Evolutionary conservation across 1,139 yeast genomes (phyloP).

Genomic region (Candida mesenterica): DNA sequence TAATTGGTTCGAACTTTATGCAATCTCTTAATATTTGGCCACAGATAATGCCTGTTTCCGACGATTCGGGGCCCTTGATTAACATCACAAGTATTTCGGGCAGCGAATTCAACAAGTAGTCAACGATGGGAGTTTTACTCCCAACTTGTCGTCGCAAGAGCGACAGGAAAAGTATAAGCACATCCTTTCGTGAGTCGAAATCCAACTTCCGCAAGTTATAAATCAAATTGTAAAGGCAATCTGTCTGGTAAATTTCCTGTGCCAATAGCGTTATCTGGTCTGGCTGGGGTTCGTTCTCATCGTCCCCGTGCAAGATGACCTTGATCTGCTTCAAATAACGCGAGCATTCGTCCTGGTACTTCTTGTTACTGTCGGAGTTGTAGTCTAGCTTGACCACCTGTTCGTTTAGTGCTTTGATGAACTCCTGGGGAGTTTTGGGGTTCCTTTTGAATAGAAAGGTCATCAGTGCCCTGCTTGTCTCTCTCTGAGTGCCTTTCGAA

Average conservation of each 20-base stretch:
- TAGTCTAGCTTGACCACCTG: constrained; percentile 64
- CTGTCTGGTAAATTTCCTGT: constrained; percentile 73
- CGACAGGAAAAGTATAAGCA: constrained; percentile 67
- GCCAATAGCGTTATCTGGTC: constrained; percentile 74
- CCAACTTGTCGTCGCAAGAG: constrained; percentile 79
- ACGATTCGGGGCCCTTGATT: constrained; percentile 67
- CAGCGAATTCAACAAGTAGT: constrained; percentile 60
- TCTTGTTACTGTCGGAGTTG: constrained; percentile 52
- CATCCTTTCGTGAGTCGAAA: constrained; percentile 88
- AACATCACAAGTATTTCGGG: constrained; percentile 65
- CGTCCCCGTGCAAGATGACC: constrained; percentile 72
- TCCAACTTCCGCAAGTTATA: constrained; percentile 62
- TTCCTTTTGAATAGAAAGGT: constrained; percentile 87
- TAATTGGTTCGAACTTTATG: constrained; percentile 71
- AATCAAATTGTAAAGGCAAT: constrained; percentile 62
- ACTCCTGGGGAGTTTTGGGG: constrained; percentile 88
- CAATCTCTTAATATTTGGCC: constrained; percentile 87
- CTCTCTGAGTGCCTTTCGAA: neutral
- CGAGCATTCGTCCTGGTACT: constrained; percentile 74
- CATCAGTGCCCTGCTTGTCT: too few species aligned
- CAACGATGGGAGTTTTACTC: constrained; percentile 80
- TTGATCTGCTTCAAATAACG: constrained; percentile 68
- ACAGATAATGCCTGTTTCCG: constrained; percentile 69
- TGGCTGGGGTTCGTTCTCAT: constrained; percentile 65
- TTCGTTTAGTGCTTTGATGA: constrained; percentile 73